Percentiles rank a stretch among this genome's conserved stretches.
Evolutionary conservation across 441 rosid genomes (phyloP).

Genomic region (Aleurites moluccanus): DNA sequence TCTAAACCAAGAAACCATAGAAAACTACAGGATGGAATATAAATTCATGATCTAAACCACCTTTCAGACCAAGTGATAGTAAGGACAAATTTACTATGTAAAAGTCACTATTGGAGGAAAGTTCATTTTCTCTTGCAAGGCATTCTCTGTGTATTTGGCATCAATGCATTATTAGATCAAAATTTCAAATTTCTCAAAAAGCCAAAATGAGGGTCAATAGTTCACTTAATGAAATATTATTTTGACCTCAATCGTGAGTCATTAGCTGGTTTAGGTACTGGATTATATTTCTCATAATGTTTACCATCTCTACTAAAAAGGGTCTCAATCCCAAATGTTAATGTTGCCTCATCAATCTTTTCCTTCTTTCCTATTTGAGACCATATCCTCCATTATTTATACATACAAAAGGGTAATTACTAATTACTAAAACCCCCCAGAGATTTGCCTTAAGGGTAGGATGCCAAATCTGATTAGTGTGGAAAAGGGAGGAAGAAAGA

Average conservation of each 20-base stretch:
- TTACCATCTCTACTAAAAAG: background rate
- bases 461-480: background rate
- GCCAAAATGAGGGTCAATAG: background rate
- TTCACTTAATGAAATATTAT: background rate
- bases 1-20: background rate
- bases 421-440: background rate
- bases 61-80: background rate
- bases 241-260: background rate
- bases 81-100: background rate
- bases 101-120: background rate
- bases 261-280: background rate
- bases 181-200: background rate
- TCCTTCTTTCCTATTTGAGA: background rate
- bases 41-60: background rate
- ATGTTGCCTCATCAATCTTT: no score
- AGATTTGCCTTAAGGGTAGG: background rate
- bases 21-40: background rate
- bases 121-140: background rate
- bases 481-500: background rate
- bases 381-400: background rate
- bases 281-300: background rate
- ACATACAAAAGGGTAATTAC: background rate
- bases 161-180: background rate
- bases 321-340: background rate
- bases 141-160: background rate